Evolutionary conservation across 2,329 filamentous ascomycete species (phyloP).

Genomic region (Fusarium papillatum): DNA sequence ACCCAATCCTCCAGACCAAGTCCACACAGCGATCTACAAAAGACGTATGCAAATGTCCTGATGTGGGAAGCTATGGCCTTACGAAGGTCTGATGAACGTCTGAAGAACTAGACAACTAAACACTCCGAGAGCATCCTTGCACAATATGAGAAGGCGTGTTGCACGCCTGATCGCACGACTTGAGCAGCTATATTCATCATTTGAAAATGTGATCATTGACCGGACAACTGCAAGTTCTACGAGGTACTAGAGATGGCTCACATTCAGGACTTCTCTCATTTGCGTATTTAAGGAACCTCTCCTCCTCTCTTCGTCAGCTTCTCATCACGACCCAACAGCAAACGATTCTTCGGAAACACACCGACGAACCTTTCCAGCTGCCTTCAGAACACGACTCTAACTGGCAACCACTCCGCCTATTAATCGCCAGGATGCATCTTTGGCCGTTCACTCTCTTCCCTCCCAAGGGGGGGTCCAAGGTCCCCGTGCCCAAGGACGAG

Average conservation of each 20-base stretch:
- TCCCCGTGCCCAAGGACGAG: background rate
- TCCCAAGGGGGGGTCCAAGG: no score
- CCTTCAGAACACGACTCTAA: background rate
- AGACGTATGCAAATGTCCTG: background rate
- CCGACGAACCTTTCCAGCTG: background rate
- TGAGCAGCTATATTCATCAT: background rate
- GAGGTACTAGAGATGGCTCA: background rate
- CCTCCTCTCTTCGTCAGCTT: background rate
- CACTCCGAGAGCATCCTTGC: background rate
- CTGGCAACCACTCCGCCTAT: background rate
- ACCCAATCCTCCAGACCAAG: background rate
- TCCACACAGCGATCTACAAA: background rate
- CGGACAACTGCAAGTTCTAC: background rate
- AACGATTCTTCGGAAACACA: background rate
- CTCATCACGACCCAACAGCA: background rate
- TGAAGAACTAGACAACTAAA: background rate
- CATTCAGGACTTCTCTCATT: background rate
- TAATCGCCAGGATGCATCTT: background rate
- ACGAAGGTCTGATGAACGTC: background rate
- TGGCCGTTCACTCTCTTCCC: background rate
- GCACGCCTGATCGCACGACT: background rate
- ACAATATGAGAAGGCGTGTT: background rate
- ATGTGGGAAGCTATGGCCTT: background rate
- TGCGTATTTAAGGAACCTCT: background rate
- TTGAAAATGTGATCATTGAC: background rate